Base-by-base conservation (phyloP, 306 rosid species). In the Gastrolobium bilobum region DNA sequence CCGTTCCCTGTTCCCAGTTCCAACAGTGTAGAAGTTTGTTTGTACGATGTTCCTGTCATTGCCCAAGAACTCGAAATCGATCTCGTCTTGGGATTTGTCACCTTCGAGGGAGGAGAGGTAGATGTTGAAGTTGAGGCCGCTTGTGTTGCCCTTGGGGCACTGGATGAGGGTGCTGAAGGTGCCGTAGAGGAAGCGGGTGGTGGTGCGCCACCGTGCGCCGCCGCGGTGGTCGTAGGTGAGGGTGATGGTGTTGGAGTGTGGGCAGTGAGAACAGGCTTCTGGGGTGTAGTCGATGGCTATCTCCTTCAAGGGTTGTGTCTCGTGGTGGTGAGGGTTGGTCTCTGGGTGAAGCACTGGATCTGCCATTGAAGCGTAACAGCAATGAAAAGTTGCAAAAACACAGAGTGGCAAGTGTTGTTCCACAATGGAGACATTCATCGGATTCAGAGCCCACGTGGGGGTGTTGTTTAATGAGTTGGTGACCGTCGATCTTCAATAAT, bases 221-320 rank as follows among this genome's bases (percentile, higher is more conserved):
- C 96, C 93, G 65, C 89, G 93, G 83, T 79, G 88, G 86, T 91
- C 89, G 78, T 48, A 89, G 88, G 90, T 86, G 78, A 87, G 87
- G 61, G 84, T 13, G 46, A 91, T 81, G 80, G 86, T 71, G 80
- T 91, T 89, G 87, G 93, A 75, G 7, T 53, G 13, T 1, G 89
- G 63, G 73, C 90, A 87, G 73, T 91, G 93, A 11, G 79, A 69
- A 73, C 90, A 89, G 9, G 90, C 89, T 29, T 89, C 85, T 2
- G 91, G 92, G 4, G 89, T 91, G 91, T 91, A 89, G 61, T 89
- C 91, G 5, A 84, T 39, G 7, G 82, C 82, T 70, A 87, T 89
- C 47, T 87, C 59, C 48, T 86, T 87, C 46, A 84, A 77, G 14
- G 81, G 88, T 44, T 87, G 88, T 7, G 91, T 89, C n/a, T 39